These are phyloP conservation scores for Melaleuca alternifolia DNA, from an alignment of 345 rosid genomes.

Conservation along the genomic window DNA sequence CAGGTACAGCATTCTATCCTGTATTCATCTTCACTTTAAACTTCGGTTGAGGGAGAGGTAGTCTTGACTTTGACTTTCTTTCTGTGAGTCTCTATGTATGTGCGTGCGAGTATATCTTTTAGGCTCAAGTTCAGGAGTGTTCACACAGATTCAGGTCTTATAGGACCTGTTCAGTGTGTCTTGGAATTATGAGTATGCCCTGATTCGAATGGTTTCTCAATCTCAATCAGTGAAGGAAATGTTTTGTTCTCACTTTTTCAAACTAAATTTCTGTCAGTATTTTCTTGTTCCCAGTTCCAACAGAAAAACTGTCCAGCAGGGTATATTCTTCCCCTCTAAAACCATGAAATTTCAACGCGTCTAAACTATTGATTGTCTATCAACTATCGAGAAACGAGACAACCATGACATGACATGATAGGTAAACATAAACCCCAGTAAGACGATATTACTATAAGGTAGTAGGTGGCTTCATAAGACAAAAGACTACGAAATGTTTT, in stretches of 20 bases:
- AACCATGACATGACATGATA: background rate
- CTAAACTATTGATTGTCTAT: background rate
- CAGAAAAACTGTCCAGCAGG: background rate
- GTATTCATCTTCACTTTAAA: background rate
- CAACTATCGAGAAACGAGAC: background rate
- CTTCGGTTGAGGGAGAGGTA: background rate
- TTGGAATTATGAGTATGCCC: background rate
- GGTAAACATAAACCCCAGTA: background rate
- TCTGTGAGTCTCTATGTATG: background rate
- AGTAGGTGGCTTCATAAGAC: background rate
- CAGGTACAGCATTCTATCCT: slow-evolving; percentile 33
- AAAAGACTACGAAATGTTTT: background rate
- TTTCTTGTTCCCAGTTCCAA: background rate
- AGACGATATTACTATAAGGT: background rate
- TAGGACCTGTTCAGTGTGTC: background rate
- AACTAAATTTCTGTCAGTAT: background rate
- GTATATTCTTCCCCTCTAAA: background rate
- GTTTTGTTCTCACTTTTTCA: background rate
- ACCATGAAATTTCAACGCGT: background rate
- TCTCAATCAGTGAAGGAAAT: background rate
- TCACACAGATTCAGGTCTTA: background rate
- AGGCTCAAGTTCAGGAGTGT: background rate
- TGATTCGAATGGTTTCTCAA: background rate
- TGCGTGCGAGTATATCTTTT: background rate
- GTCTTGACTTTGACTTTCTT: background rate